Evolutionary conservation across 441 rosid genomes (phyloP).

Genomic region (Biscutella laevigata): DNA sequence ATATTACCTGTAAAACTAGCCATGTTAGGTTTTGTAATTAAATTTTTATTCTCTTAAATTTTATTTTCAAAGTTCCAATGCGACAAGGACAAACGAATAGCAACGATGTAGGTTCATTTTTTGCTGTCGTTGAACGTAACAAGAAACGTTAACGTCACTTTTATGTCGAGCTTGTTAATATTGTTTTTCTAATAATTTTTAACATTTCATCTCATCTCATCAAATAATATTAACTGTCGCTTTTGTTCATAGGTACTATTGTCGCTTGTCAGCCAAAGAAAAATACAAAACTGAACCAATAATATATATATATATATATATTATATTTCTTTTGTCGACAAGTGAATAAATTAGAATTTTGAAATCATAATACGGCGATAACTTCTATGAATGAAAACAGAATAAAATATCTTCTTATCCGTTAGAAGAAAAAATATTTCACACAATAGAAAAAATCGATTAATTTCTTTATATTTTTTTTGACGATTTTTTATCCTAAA

Average conservation of each 20-base stretch:
- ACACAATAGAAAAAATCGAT: no score
- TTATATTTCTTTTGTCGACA: no score
- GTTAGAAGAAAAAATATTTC: neutral
- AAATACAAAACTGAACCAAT: no score
- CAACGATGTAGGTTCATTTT: slow-evolving; percentile 1
- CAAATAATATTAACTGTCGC: no score
- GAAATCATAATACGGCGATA: slow-evolving; percentile 10
- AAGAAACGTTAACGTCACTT: neutral
- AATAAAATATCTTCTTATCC: neutral
- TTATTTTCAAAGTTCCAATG: neutral
- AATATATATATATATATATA: no score
- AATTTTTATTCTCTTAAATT: no score
- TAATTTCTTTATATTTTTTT: no score
- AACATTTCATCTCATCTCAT: neutral
- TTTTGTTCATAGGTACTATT: neutral
- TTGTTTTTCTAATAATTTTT: neutral
- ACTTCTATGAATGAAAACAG: neutral
- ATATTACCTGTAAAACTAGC: no score
- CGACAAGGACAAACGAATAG: slow-evolving; percentile 3
- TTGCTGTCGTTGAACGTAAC: slow-evolving; percentile 7
- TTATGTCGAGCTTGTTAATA: neutral
- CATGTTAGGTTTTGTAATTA: no score
- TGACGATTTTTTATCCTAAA: no score
- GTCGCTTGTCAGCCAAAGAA: neutral
- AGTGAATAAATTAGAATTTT: no score